These are phyloP conservation scores for Neoarthrinium moseri DNA, from an alignment of 2,329 filamentous ascomycete species.

Conservation along the genomic window DNA sequence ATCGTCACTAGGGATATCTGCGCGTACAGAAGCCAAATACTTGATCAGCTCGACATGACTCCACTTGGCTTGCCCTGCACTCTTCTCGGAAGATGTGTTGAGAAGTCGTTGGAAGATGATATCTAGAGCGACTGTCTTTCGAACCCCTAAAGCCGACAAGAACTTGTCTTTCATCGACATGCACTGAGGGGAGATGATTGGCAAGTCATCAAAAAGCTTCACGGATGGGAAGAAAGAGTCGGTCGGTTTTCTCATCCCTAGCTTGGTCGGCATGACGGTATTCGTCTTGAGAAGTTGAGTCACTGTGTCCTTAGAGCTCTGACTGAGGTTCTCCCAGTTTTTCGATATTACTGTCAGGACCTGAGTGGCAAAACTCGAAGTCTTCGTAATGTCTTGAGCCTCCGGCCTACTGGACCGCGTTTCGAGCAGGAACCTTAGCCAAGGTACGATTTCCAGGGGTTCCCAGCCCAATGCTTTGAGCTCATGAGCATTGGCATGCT, in stretches of 20 bases:
- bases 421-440: slow-evolving; percentile 79
- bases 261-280: slow-evolving; percentile 83
- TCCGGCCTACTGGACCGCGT: slow-evolving; percentile 58
- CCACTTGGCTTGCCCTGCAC: slow-evolving; percentile 63
- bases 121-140: slow-evolving; percentile 91
- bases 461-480: slow-evolving; percentile 83
- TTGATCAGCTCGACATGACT: slow-evolving; percentile 94
- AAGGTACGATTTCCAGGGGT: slow-evolving; percentile 79
- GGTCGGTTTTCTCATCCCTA: slow-evolving; percentile 80
- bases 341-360: slow-evolving; percentile 82
- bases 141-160: slow-evolving; percentile 76
- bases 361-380: slow-evolving; percentile 71
- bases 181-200: slow-evolving; percentile 68
- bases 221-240: slow-evolving; percentile 95
- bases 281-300: slow-evolving; percentile 62
- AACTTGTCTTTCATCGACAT: slow-evolving; percentile 89
- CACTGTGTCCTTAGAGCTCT: slow-evolving; percentile 64
- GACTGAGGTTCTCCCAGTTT: slow-evolving; percentile 80
- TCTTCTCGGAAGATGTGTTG: slow-evolving; percentile 53
- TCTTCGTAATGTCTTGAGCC: slow-evolving; percentile 69
- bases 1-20: slow-evolving; percentile 84
- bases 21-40: slow-evolving; percentile 84
- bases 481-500: slow-evolving; percentile 62
- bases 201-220: slow-evolving; percentile 90
- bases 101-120: slow-evolving; percentile 90